Base-by-base conservation (phyloP, 257 asterid genomes). In the Solanum etuberosum region DNA sequence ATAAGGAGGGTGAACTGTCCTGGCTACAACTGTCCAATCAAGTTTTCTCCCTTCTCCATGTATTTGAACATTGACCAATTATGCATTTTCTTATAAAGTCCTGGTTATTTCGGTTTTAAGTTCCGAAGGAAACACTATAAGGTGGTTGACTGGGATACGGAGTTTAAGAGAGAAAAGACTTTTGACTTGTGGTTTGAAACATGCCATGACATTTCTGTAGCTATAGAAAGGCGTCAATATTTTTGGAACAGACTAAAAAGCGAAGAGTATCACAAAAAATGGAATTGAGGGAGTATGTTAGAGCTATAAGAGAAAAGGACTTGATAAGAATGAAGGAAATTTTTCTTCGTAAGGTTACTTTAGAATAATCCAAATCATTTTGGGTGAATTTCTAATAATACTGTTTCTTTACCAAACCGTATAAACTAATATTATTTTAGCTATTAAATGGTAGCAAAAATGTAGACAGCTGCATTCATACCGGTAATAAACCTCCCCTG, bases 401-500 rank as follows among this genome's bases (percentile, higher is more conserved):
- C 21, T 74, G 57, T 40, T 74, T 40, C 83, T 40, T 42, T 29
- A 0, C 61, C 23, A 5, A 40, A 78, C 21, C 9, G 1, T 78
- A 43, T 2, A 16, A 78, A 25, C 25, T 18, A 43, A 43, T 80
- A 8, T 29, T n/a, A 37, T 38, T 16, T 59, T 71, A 35, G 76
- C 35, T 63, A 84, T 63, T 23, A 25, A 37, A 18, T 68, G 6
- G 38, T 35, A 84, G 80, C 31, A 61, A 67, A 25, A 77, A 1
- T 16, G 46, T 21, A 57, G 37, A 21, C n/a, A 42, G 42, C 54
- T 68, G 23, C 4, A 65, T 61, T 11, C 86, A 35, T 92, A 95
- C 99, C 99, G 94, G 92, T 92, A 96, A 88, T 96, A 96, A 87
- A 96, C 99, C 92, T 96, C 98, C 37, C 97, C 95, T 21, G 99